Base-by-base conservation (phyloP, 108 stramenopile genomes). In the Aurantiochytrium sp. region DNA sequence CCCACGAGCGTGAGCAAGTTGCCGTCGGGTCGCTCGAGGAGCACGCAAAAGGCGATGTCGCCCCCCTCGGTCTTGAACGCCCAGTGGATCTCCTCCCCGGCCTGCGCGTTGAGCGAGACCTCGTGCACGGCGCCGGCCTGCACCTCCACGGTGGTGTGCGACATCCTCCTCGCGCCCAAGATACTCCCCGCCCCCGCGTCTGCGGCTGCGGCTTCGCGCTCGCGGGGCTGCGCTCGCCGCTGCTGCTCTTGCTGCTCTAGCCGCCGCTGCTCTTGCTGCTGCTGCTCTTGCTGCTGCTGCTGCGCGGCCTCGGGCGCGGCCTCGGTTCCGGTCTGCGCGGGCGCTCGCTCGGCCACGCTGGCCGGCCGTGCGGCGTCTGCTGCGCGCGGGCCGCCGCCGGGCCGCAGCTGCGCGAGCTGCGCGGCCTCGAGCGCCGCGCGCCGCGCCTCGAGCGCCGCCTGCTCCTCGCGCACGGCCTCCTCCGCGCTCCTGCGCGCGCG, bases 31-130 rank as follows among this genome's bases (percentile, higher is more conserved):
- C 51, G 12, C 76, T 83, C 76, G 12, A 83, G 76, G 49, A 83
- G 76, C 76, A 83, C 76, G 51, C 49, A 47, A 1, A 83, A 83
- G n/a, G 49, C 76, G 51, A 83, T 83, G 76, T 83, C 76, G 51
- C 76, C 76, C 18, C 51, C 51, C 0, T 83, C 76, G 10, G 76
- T 83, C 49, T 53, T 47, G 76, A 83, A 83, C 6, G 49, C 76
- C 76, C 76, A 83, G 49, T 83, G 49, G n/a, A 83, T 45, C n/a
- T 53, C 45, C 45, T 83, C 51, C 18, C 76, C 76, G 25, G 76
- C 49, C 51, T 47, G 43, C 6, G 28, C 76, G n/a, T 83, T 53
- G 25, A 83, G 76, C 49, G 76, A 53, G 25, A 83, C 76, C 51
- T 83, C 49, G 25, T 83, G 45, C 76, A 83, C 51, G 12, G 76